Conservation (phyloP, 331 rosid species). For the Phaseolus coccineus region DNA sequence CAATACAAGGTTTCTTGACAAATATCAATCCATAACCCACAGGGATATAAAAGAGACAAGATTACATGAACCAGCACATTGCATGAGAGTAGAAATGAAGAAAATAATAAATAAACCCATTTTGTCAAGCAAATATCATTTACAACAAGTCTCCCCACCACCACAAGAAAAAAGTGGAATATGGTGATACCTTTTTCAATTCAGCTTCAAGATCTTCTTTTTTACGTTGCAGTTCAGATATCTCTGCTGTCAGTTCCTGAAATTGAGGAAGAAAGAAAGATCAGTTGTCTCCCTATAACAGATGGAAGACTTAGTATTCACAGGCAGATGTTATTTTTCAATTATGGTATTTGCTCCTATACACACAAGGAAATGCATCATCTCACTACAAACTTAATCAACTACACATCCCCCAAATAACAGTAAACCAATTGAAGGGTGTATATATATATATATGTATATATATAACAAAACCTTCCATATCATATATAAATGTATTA, state of each 20-base stretch:
- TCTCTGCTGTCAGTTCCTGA: slow-evolving; percentile 82
- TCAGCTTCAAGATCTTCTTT: slow-evolving; percentile 92
- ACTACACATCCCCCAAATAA: neutral
- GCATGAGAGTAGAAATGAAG: slow-evolving; percentile 30
- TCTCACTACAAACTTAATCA: slow-evolving; percentile 5
- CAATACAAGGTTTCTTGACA: slow-evolving; percentile 19
- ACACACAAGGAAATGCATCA: slow-evolving; percentile 13
- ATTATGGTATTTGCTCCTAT: slow-evolving; percentile 26
- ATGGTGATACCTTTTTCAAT: slow-evolving; percentile 73
- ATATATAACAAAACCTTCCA: neutral
- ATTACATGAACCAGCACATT: slow-evolving; percentile 4
- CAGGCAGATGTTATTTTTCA: slow-evolving; percentile 5
- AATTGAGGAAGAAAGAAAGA: slow-evolving; percentile 37
- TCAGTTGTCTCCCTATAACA: slow-evolving; percentile 29
- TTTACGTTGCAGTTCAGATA: slow-evolving; percentile 78
- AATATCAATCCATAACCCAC: slow-evolving; percentile 3
- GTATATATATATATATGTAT: neutral
- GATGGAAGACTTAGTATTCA: slow-evolving; percentile 36
- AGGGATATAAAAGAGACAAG: slow-evolving; percentile 16
- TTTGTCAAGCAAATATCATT: neutral
- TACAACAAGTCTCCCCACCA: neutral
- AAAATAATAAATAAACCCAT: slow-evolving; percentile 27
- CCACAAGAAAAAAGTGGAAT: neutral
- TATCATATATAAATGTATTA: neutral
- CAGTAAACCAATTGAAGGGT: neutral